Conservation (phyloP, 2,329 filamentous ascomycete genomes). For the Amauroascus niger region DNA sequence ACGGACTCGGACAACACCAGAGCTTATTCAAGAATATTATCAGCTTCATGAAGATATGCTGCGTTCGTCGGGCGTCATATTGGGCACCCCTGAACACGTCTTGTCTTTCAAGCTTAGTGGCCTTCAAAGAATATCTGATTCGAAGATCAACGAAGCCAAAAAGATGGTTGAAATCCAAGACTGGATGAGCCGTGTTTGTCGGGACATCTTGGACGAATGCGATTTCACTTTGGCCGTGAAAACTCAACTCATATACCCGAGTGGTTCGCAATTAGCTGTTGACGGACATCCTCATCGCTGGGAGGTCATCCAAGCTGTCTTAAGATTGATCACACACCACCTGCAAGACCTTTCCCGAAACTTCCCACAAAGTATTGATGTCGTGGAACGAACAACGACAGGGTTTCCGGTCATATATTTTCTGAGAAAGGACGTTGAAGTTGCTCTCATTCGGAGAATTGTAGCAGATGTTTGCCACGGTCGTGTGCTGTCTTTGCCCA, state of each 20-base stretch:
- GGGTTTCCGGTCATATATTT: conserved; percentile 5
- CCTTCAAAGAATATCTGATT: conserved; percentile 46
- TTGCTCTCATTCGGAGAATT: neutral
- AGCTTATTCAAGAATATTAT: conserved; percentile 20
- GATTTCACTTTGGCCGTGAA: conserved; percentile 46
- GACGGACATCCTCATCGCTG: conserved; percentile 49
- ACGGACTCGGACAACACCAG: conserved; percentile 8
- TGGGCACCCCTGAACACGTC: conserved; percentile 54
- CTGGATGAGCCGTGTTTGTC: conserved; percentile 31
- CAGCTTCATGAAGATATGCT: conserved; percentile 21
- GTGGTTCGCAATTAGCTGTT: conserved; percentile 40
- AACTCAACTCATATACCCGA: conserved; percentile 51
- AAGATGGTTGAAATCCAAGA: conserved; percentile 38
- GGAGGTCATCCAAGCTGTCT: conserved; percentile 33
- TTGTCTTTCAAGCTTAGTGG: conserved; percentile 50
- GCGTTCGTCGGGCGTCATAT: conserved; percentile 43
- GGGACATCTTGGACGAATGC: conserved; percentile 53
- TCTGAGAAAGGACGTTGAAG: conserved; percentile 7
- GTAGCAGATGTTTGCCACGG: neutral
- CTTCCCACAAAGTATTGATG: conserved; percentile 4
- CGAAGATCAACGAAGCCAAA: conserved; percentile 45
- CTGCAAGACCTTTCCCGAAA: neutral
- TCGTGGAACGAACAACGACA: neutral
- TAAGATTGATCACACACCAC: neutral
- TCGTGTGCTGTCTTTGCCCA: neutral